A percentile compares a stretch with the other conserved stretches of the same genome.
Evolutionary conservation across 495 filamentous ascomycete species (phyloP).

Genomic region (Penicillium roqueforti): DNA sequence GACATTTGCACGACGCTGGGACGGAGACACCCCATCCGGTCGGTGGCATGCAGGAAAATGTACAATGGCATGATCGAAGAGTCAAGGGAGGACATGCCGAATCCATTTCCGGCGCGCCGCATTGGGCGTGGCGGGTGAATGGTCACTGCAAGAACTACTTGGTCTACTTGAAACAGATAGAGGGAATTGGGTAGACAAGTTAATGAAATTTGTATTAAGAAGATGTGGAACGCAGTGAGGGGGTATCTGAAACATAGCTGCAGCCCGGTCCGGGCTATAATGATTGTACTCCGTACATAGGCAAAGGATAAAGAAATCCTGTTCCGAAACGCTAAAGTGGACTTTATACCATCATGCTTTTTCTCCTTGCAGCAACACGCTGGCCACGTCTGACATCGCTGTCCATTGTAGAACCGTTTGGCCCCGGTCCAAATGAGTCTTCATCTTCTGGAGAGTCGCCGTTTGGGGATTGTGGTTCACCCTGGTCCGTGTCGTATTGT

Average conservation of each 20-base stretch:
- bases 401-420: conserved; percentile 9
- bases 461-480: conserved; percentile 12
- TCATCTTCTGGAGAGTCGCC: conserved; percentile 31
- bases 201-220: conserved; percentile 1
- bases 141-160: background rate
- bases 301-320: conserved; percentile 2
- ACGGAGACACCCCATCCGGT: background rate
- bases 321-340: background rate
- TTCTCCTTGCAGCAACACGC: conserved; percentile 40
- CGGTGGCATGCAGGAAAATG: background rate
- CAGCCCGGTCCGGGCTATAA: conserved; percentile 10
- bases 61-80: background rate
- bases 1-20: background rate
- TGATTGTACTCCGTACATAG: conserved; percentile 13
- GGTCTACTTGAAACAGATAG: background rate
- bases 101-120: background rate
- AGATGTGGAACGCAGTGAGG: conserved; percentile 1
- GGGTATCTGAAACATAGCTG: conserved; percentile 27
- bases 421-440: background rate
- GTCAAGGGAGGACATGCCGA: background rate
- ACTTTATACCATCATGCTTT: conserved; percentile 51
- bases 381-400: conserved; percentile 25
- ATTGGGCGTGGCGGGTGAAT: background rate
- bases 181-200: background rate
- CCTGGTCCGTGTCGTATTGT: conserved; percentile 7